Conservation (phyloP, 2,329 filamentous ascomycete species). For the Ophiosphaerella narmari region DNA sequence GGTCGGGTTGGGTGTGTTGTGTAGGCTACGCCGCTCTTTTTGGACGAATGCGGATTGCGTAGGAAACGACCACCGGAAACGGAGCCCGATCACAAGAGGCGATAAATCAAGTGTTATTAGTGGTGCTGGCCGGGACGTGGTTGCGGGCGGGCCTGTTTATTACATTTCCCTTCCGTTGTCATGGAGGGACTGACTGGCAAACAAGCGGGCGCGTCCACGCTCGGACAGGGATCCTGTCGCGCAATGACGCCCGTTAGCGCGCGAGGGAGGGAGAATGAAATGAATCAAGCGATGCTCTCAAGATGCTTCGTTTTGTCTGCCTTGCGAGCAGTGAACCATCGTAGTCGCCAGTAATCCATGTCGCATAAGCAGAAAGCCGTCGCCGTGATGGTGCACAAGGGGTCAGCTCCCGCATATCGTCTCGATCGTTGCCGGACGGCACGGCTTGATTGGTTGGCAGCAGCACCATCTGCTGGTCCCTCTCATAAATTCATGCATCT, state of each 20-base stretch:
- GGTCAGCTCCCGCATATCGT: slow-evolving; percentile 12
- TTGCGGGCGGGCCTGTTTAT: slow-evolving; percentile 12
- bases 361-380: background rate
- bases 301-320: too few relatives aligned
- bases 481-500: background rate
- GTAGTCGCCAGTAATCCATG: slow-evolving; percentile 1
- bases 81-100: background rate
- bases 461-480: background rate
- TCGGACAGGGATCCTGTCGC: slow-evolving; percentile 15
- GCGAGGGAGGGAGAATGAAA: background rate
- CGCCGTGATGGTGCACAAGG: slow-evolving; percentile 3
- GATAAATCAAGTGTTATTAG: background rate
- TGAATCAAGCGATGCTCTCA: too few relatives aligned
- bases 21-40: too few relatives aligned
- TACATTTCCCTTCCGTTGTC: slow-evolving; percentile 19
- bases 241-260: background rate
- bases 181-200: slow-evolving; percentile 14
- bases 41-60: slow-evolving; percentile 5
- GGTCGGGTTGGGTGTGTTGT: background rate
- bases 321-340: background rate
- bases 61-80: slow-evolving; percentile 17
- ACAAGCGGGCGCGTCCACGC: slow-evolving; percentile 23
- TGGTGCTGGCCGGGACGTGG: slow-evolving; percentile 3
- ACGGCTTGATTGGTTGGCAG: slow-evolving; percentile 14
- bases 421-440: slow-evolving; percentile 6